Base-by-base conservation (phyloP, 768 basidiomycete species). In the Pholiota microspora region DNA sequence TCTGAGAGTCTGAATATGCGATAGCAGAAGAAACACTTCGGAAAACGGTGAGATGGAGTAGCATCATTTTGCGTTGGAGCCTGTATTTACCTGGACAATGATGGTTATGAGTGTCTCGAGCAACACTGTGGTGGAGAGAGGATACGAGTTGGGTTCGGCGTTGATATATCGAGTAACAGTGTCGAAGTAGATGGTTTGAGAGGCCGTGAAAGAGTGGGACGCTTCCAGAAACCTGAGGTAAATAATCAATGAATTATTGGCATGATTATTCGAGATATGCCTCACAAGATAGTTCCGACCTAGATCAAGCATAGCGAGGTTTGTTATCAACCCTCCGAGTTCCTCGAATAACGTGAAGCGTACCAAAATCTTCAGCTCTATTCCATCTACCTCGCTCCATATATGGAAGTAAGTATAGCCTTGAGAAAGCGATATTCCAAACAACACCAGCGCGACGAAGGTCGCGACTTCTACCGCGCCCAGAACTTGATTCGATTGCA, bases 381-480 rank as follows among this genome's bases (percentile, higher is more conserved):
- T n/a, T 13, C 47, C 35, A 34, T 62, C 61, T 31, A 12, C 6
- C 6, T 36, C 32, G 13, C 15, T 24, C 9, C 27, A 27, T 18
- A 42, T 21, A 8, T 42, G 34, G 32, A 57, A 62, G 40, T 57
- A 62, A 7, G 56, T 55, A 44, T 59, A 62, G 3, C 58, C 61
- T 25, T 62, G 61, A 3, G 55, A 49, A 8, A 62, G 42, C 12
- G 56, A 55, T 16, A 62, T 56, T 3, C 61, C 61, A 24, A 47
- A 59, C 3, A 62, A 35, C 1, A 57, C 23, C 13, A 62, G 35
- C 3, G 53, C 50, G 32, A 62, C 15, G 36, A 59, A 62, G 2
- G 58, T 59, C 12, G 55, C 55, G 10, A 62, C 51, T 45, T 62
- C 58, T 4, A 62, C 51, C 15, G 58, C 58, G 23, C 61, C 61